Percentiles rank a stretch among this genome's conserved stretches.
These are phyloP conservation scores for Alnus glutinosa DNA, from an alignment of 306 rosid species.

Conservation along the genomic window DNA sequence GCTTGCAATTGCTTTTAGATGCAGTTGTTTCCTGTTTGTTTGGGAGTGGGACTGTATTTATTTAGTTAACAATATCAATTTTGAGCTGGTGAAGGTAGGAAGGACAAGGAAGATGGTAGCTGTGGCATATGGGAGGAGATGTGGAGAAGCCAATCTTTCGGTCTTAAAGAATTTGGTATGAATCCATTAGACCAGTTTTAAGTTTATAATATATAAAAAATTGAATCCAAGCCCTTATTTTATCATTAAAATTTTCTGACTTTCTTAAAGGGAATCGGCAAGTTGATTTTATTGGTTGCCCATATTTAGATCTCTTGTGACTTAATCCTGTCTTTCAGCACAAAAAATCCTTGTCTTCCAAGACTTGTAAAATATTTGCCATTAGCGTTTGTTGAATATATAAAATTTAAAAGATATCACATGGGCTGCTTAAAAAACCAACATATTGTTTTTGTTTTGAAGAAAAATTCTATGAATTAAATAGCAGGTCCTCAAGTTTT, in stretches of 20 bases:
- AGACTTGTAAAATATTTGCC: neutral
- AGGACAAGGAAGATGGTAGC: conserved; percentile 78
- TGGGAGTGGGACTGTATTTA: conserved; percentile 24
- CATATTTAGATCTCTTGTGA: neutral
- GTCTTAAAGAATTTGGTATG: conserved; percentile 82
- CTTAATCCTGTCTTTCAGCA: neutral
- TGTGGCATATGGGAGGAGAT: conserved; percentile 74
- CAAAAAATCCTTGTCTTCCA: neutral
- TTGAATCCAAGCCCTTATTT: neutral
- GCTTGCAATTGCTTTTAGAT: conserved; percentile 1
- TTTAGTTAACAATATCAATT: conserved; percentile 28
- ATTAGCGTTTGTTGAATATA: neutral
- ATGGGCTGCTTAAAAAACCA: neutral
- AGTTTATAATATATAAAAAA: neutral
- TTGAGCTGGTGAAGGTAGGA: conserved; percentile 73
- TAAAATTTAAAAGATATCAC: neutral
- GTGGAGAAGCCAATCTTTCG: conserved; percentile 82
- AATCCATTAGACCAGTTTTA: neutral
- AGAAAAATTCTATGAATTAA: neutral
- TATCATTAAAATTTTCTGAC: neutral
- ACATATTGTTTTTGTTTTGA: neutral
- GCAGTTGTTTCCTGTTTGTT: conserved; percentile 14
- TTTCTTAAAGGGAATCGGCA: neutral
- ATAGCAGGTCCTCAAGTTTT: neutral
- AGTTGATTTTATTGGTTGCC: neutral